phyloP scores from a whole-genome alignment of 2,329 filamentous ascomycete species.

The Balansia obtecta region DNA sequence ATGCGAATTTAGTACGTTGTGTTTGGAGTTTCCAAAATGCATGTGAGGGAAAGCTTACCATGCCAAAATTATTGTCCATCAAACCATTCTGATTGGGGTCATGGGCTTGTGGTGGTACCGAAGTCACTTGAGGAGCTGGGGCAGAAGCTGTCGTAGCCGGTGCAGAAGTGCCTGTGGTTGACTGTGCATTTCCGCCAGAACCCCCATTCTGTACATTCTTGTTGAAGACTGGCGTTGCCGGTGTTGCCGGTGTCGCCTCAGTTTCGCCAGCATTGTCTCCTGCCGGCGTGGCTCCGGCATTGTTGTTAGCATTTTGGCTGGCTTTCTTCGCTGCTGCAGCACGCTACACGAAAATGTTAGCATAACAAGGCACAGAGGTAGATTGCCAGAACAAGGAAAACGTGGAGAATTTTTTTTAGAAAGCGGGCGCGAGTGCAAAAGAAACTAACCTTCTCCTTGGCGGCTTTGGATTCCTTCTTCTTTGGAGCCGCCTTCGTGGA shows the following conservation, averaged over 20 bases:
- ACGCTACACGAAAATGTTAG: conserved; percentile 20
- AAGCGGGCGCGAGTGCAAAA: neutral
- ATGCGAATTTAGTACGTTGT: conserved; percentile 6
- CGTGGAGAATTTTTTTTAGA: neutral
- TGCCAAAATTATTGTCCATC: conserved; percentile 33
- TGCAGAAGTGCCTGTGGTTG: neutral
- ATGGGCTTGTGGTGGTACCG: conserved; percentile 25
- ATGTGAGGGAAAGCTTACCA: conserved; percentile 27
- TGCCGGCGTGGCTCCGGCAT: conserved; percentile 38
- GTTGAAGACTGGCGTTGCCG: conserved; percentile 47
- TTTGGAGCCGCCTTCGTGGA: conserved; percentile 61
- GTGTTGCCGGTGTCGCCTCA: conserved; percentile 50
- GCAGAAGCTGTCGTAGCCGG: conserved; percentile 13
- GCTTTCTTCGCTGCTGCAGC: conserved; percentile 48
- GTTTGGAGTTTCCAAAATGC: neutral
- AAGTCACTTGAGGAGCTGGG: conserved; percentile 18
- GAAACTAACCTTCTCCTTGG: conserved; percentile 53
- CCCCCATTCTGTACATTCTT: conserved; percentile 19
- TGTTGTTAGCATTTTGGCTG: conserved; percentile 36
- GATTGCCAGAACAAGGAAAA: too few species aligned
- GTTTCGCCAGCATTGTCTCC: conserved; percentile 43
- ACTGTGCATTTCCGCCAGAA: conserved; percentile 18
- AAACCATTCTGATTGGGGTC: conserved; percentile 35
- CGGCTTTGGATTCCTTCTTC: conserved; percentile 58
- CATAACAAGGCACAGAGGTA: neutral